Percentiles rank a stretch among this genome's conserved stretches.
These are phyloP conservation scores for Aspergillus pseudoglaucus DNA, from an alignment of 2,329 filamentous ascomycete genomes.

Conservation along the genomic window DNA sequence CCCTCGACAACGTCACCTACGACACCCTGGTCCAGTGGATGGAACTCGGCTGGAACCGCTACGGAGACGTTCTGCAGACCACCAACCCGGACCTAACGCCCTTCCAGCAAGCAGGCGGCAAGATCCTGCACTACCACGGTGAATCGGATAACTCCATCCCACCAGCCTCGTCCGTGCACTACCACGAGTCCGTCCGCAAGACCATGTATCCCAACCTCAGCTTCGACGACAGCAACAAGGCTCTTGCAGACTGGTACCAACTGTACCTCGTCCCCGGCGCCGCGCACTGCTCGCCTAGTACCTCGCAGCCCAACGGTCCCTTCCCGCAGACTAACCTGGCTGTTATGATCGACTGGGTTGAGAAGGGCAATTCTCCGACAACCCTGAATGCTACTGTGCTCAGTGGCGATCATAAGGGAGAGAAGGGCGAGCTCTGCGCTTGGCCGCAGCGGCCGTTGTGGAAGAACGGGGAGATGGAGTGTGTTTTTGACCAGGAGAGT, in stretches of 20 bases:
- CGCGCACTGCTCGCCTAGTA: slow-evolving; percentile 43
- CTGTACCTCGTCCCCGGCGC: slow-evolving; percentile 49
- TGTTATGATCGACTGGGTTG: slow-evolving; percentile 46
- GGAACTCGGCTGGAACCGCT: slow-evolving; percentile 43
- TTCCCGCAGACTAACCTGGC: slow-evolving; percentile 41
- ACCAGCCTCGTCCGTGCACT: slow-evolving; percentile 49
- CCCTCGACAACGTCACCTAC: slow-evolving; percentile 46
- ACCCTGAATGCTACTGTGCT: slow-evolving; percentile 35
- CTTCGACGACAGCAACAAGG: slow-evolving; percentile 33
- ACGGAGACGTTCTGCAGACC: slow-evolving; percentile 48
- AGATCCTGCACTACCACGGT: slow-evolving; percentile 54
- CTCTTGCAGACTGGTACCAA: slow-evolving; percentile 47
- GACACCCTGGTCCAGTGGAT: slow-evolving; percentile 54
- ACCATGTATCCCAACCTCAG: slow-evolving; percentile 36
- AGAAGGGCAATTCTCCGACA: slow-evolving; percentile 38
- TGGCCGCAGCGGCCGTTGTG: slow-evolving; percentile 18
- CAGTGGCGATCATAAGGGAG: slow-evolving; percentile 10
- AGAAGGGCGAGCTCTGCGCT: slow-evolving; percentile 15
- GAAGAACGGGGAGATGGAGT: neutral
- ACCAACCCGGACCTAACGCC: slow-evolving; percentile 24
- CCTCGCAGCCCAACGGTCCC: slow-evolving; percentile 32
- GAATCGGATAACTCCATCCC: slow-evolving; percentile 51
- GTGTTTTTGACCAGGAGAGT: neutral
- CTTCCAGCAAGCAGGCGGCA: slow-evolving; percentile 39
- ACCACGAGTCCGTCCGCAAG: slow-evolving; percentile 48